phyloP scores from a whole-genome alignment of 139 green algal genomes.

The Pedinophyceae sp. region DNA sequence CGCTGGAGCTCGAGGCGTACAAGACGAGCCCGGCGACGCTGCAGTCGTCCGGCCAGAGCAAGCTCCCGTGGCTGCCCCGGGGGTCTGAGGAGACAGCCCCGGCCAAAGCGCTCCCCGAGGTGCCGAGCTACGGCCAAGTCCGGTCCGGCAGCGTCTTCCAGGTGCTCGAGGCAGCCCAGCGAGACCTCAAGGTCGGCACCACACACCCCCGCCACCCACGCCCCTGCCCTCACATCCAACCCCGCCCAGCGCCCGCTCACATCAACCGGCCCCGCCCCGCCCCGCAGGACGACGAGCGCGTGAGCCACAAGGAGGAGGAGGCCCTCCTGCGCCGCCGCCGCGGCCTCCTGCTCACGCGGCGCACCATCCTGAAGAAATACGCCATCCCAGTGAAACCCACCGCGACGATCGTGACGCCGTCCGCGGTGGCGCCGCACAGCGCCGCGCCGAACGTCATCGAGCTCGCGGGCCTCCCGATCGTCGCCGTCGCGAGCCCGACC shows the following conservation, averaged over 20 bases:
- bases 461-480: conserved; percentile 17
- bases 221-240: neutral
- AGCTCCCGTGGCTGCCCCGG: too few relatives aligned
- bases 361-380: conserved; percentile 80
- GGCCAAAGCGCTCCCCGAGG: too few relatives aligned
- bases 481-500: conserved; percentile 9
- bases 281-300: conserved; percentile 2
- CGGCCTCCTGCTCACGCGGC: conserved; percentile 45
- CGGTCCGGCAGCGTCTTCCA: too few relatives aligned
- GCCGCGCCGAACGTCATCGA: conserved; percentile 3
- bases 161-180: too few relatives aligned
- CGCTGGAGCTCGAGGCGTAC: conserved; percentile 49
- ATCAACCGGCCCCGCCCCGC: neutral
- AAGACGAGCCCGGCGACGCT: too few relatives aligned
- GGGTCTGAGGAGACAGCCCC: too few relatives aligned
- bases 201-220: conserved; percentile 2
- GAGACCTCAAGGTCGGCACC: too few relatives aligned
- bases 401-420: neutral
- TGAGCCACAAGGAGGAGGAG: too few relatives aligned
- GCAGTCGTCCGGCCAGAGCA: too few relatives aligned
- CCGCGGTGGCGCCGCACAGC: neutral
- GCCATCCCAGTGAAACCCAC: conserved; percentile 8
- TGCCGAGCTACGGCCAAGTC: too few relatives aligned
- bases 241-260: too few relatives aligned
- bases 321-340: conserved; percentile 48